Evolutionary conservation across 73 alveolate species (phyloP), one percentile per base, ranked within the genome.

Genomic region (Paramecium biaurelia): DNA sequence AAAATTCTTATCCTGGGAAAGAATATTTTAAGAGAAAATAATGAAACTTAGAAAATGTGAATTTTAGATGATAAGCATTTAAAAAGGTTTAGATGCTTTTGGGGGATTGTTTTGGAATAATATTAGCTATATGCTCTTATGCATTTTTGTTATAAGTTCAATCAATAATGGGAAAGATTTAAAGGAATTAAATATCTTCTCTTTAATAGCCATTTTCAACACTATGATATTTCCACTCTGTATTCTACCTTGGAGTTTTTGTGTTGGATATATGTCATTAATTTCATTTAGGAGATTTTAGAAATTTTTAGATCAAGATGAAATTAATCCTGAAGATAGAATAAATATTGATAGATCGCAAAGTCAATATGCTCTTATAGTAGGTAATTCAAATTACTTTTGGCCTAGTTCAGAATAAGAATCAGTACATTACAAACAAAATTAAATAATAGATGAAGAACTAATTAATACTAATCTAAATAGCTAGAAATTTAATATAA

Each of bases 1-100:
- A 9, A 89, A 89, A 47, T 89, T 41, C 26, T 45, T 89, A 11
- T 58, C 84, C 9, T 89, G 94, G 94, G 94, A 89, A 56, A 21
- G 43, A 23, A 26, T 26, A 14, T 89, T 89, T 89, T 14, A 30
- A 12, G 18, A 72, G n/a, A 89, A 89, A 49, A 89, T 89, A 14
- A 57, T 63, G 57, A 1, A 37, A 43, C n/a, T 47, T 42, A 67
- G 94, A 72, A 58, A 89, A 5, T 28, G 37, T 14, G 94, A 89
- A 70, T 89, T 89, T 70, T 18, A n/a, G 5, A 37, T 70, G 32
- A 10, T 82, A 1, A 18, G 15, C 11, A 5, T 70, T 7, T 21
- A 30, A 3, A 70, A 42, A 15, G 34, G 15, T 12, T 49, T 89
- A 3, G 90, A 89, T 89, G 86, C 63, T 20, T 53, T 89, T 18